These are phyloP conservation scores for Nicotiana paniculata DNA, from an alignment of 257 asterid genomes.

Conservation along the genomic window DNA sequence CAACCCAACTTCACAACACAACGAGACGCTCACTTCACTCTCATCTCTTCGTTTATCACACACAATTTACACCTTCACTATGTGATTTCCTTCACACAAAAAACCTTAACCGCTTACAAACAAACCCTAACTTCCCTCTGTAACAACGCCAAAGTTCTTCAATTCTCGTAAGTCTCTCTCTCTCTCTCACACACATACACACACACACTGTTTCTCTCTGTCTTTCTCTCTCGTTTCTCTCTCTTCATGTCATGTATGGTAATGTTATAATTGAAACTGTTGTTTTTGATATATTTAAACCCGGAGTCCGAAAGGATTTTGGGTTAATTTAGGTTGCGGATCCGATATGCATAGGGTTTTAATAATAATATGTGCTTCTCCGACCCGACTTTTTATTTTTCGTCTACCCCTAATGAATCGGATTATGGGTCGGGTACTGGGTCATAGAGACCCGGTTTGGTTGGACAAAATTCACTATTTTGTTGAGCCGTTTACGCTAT, in stretches of 20 bases:
- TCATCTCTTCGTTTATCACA: neutral
- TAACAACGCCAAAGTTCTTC: conserved; percentile 19
- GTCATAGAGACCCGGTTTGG: conserved; percentile 2
- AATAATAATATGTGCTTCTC: conserved; percentile 7
- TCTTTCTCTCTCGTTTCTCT: neutral
- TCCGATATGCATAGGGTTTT: conserved; percentile 32
- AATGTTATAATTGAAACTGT: conserved; percentile 3
- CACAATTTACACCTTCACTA: conserved; percentile 14
- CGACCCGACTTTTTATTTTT: conserved; percentile 18
- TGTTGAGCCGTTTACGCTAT: neutral
- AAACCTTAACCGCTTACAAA: conserved; percentile 3
- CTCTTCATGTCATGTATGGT: neutral
- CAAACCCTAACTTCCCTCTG: conserved; percentile 21
- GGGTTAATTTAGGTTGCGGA: conserved; percentile 20
- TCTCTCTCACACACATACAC: neutral
- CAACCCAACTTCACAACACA: too few relatives aligned
- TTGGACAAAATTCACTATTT: neutral
- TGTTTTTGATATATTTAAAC: conserved; percentile 16
- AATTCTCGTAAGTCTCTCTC: conserved; percentile 2
- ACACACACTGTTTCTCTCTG: neutral
- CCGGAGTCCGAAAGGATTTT: conserved; percentile 21
- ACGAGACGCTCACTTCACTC: neutral
- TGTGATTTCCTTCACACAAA: conserved; percentile 15
- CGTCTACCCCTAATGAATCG: neutral
- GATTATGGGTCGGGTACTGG: conserved; percentile 26